phyloP scores from a whole-genome alignment of 2,329 filamentous ascomycete genomes.

The Xylaria sp. region DNA sequence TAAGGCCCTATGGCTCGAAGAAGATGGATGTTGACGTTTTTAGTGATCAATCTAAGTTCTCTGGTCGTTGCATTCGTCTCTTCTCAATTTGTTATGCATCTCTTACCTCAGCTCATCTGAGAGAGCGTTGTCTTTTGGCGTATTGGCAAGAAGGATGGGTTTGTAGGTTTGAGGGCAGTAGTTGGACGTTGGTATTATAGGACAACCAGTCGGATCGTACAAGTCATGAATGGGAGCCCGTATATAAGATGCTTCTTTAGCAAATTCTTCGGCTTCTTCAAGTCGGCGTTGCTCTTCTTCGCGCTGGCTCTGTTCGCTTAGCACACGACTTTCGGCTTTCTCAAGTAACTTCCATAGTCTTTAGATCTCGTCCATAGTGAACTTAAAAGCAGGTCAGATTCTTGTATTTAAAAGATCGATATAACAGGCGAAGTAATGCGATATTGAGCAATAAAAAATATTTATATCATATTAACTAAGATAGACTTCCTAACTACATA shows the following conservation, averaged over 20 bases:
- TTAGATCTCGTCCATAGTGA: too few relatives aligned
- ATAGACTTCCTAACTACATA: not conserved
- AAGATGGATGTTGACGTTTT: slow-evolving; percentile 19
- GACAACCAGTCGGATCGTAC: not conserved
- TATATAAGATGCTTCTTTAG: not conserved
- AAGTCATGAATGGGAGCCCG: slow-evolving; percentile 3
- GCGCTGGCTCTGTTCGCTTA: too few relatives aligned
- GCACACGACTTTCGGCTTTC: too few relatives aligned
- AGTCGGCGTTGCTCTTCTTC: too few relatives aligned
- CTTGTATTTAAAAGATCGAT: not conserved
- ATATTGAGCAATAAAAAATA: not conserved
- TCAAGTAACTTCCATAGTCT: too few relatives aligned
- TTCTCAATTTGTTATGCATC: slow-evolving; percentile 10
- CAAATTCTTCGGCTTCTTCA: too few relatives aligned
- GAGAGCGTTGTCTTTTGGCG: not conserved
- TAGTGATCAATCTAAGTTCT: slow-evolving; percentile 13
- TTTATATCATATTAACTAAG: not conserved
- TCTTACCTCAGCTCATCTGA: slow-evolving; percentile 3
- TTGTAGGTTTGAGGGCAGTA: not conserved
- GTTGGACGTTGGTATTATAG: slow-evolving; percentile 2
- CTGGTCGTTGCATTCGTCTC: slow-evolving; percentile 14
- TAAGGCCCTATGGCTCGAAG: slow-evolving; percentile 21
- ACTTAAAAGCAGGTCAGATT: not conserved
- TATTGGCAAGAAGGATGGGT: slow-evolving; percentile 12
- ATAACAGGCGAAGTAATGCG: not conserved